Percentiles rank a stretch among this genome's conserved stretches.
Evolutionary conservation across 441 rosid species (phyloP).

Genomic region (Populus hybrid): DNA sequence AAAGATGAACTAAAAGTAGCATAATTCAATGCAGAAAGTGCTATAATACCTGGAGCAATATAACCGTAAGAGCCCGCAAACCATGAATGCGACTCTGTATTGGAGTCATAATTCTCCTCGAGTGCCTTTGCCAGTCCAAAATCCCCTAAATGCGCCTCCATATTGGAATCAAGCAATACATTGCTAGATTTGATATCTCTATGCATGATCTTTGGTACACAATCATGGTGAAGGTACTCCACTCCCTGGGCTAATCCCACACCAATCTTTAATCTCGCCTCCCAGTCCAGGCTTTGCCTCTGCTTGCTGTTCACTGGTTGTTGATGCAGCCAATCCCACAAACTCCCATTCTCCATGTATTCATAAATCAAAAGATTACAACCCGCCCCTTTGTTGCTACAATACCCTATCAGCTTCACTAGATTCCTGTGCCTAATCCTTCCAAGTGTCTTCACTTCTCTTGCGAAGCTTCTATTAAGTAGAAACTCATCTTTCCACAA

Average conservation of each 20-base stretch:
- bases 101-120: constrained; percentile 47
- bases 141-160: constrained; percentile 94
- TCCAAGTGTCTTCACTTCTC: constrained; percentile 76
- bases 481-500: constrained; percentile 59
- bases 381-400: constrained; percentile 59
- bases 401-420: constrained; percentile 77
- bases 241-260: constrained; percentile 81
- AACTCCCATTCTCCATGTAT: constrained; percentile 87
- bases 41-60: constrained; percentile 68
- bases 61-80: constrained; percentile 90
- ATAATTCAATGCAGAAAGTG: neutral
- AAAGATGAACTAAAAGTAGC: neutral
- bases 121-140: constrained; percentile 76
- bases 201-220: constrained; percentile 73
- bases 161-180: constrained; percentile 58
- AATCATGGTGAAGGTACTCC: constrained; percentile 88
- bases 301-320: constrained; percentile 34
- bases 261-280: constrained; percentile 64
- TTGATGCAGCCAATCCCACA: constrained; percentile 82
- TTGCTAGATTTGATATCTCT: constrained; percentile 89
- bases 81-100: constrained; percentile 64
- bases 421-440: constrained; percentile 75
- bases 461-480: constrained; percentile 64
- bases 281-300: constrained; percentile 65
- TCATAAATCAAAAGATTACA: constrained; percentile 73